Evolutionary conservation across 352 stramenopile genomes (phyloP), one percentile per base, ranked within the genome.

Genomic region (Blastocystis sp.): DNA sequence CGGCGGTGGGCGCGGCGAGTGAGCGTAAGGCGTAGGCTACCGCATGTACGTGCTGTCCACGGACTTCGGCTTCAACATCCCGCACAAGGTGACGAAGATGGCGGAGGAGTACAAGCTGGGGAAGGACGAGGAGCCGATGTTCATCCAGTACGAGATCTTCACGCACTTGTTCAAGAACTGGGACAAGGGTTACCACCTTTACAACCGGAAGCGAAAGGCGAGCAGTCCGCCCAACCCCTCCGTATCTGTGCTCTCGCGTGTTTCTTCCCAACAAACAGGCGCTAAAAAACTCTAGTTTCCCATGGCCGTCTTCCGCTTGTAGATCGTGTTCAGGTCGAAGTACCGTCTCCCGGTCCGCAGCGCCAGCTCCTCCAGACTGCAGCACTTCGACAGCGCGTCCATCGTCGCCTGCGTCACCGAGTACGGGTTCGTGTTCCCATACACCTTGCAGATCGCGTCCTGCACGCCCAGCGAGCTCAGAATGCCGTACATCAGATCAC

Each of bases 381-480:
- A 62, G 61, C 28, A 87, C 19, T 87, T 70, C 28, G 61, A 59
- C 48, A 87, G 17, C 48, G 76, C 76, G 7, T 70, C 74, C 61
- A 87, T 76, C 28, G 64, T 61, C 24, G 76, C 76, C 54, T 87
- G 64, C 28, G 76, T 87, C 40, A 76, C 64, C 38, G 76, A 76
- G 57, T 74, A 87, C 24, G 76, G 76, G 61, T 87, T 87, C 17
- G 61, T 70, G 40, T 87, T 87, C 9, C 76, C 76, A 10, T 76
- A 76, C 24, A 87, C 76, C 28, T 87, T 87, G 59, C 61, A 70
- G 21, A 87, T 87, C 10, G 76, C 76, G 40, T 87, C 76, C 61
- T 70, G 61, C 57, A 87, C 76, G 38, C 76, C 76, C 42, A 87
- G 17, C 10, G 40, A 71, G 24, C 21, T 76, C 42, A 87, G 54